Base-by-base conservation (phyloP, 108 stramenopile genomes). In the Nitzschia sp. region DNA sequence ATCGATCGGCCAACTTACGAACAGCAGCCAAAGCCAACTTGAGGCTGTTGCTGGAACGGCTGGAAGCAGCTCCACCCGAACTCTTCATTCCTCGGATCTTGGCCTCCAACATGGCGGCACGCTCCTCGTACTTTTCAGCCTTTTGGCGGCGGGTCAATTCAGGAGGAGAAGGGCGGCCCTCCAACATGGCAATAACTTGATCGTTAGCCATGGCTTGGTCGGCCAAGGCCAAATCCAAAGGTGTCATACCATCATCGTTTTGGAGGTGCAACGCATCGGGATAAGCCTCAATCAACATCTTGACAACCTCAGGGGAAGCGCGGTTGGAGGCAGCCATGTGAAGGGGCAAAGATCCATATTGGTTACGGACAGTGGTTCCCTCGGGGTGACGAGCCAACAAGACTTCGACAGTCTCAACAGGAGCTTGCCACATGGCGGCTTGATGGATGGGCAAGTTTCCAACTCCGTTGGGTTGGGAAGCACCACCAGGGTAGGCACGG, bases 161-260 rank as follows among this genome's bases (percentile, higher is more conserved):
- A 9, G 92, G 88, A n/a, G 93, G 93, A 21, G 87, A 75, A 3
- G 90, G 90, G 39, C 90, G 83, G 24, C 93, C 93, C 62, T 94
- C 90, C 71, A 94, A 63, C 74, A 94, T 71, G 21, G 93, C 90
- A 20, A 94, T 57, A 38, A 94, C 81, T 20, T 84, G 75, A 53
- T 94, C 92, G n/a, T 72, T 77, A 25, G 80, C 79, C 38, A 80
- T 69, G 7, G 72, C 58, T 65, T 85, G 81, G 51, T 88, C 90
- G 24, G 83, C 84, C 53, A 91, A 60, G 29, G 89, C 88, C 56
- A 94, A 67, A 65, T 94, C 93, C 40, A 94, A 76, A 0, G 93
- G 90, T 0, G 93, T 94, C 90, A 91, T 94, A n/a, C 89, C 90
- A 61, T 94, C 90, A 53, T 94, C 90, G 57, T 94, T 94, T 65